A percentile compares a stretch with the other conserved stretches of the same genome.
phyloP scores from a whole-genome alignment of 495 filamentous ascomycete species.

The Delitschia confertaspora region DNA sequence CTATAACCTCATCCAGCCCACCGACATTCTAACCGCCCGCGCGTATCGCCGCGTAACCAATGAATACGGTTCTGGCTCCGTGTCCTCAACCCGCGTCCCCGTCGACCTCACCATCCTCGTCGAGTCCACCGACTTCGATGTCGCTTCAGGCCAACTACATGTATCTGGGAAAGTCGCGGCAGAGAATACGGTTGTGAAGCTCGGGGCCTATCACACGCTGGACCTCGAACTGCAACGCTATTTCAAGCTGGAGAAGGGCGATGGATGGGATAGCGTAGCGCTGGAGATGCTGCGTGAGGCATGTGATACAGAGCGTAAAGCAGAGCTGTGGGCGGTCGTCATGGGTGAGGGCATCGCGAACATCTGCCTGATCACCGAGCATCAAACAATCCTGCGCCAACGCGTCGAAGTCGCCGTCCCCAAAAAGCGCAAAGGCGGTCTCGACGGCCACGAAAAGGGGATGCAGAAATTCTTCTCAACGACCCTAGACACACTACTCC shows the following conservation, averaged over 20 bases:
- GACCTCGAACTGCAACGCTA: slow-evolving; percentile 82
- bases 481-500: slow-evolving; percentile 63
- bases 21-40: slow-evolving; percentile 70
- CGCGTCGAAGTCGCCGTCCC: slow-evolving; percentile 77
- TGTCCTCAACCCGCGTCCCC: slow-evolving; percentile 63
- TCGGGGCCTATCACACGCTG: slow-evolving; percentile 83
- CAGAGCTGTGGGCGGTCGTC: slow-evolving; percentile 76
- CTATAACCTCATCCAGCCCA: slow-evolving; percentile 82
- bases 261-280: slow-evolving; percentile 88
- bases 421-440: slow-evolving; percentile 47
- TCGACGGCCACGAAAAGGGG: slow-evolving; percentile 41
- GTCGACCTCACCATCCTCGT: slow-evolving; percentile 73
- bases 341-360: slow-evolving; percentile 94
- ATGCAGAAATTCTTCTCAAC: slow-evolving; percentile 75
- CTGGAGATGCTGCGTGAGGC: slow-evolving; percentile 70
- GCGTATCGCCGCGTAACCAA: slow-evolving; percentile 66
- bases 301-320: slow-evolving; percentile 56
- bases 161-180: slow-evolving; percentile 71
- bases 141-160: slow-evolving; percentile 72
- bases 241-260: slow-evolving; percentile 71
- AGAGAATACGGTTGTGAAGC: slow-evolving; percentile 74
- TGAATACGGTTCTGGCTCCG: slow-evolving; percentile 63
- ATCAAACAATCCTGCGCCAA: slow-evolving; percentile 80
- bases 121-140: slow-evolving; percentile 80
- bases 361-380: slow-evolving; percentile 86